These are phyloP conservation scores for Colletotrichum sp. DNA, from an alignment of 2,329 filamentous ascomycete species.

Conservation along the genomic window DNA sequence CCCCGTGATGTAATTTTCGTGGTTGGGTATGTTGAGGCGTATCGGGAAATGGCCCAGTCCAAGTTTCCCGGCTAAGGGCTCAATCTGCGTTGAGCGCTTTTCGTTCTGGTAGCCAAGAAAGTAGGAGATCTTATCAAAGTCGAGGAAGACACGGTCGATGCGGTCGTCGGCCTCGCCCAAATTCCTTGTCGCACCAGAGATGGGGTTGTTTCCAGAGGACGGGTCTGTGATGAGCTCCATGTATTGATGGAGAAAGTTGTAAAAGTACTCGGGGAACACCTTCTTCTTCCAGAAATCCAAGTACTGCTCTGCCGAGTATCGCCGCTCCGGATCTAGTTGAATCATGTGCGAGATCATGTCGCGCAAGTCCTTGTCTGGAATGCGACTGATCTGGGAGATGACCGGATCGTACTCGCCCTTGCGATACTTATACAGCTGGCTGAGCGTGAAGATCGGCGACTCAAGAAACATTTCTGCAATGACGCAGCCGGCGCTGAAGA, in stretches of 20 bases:
- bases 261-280: conserved; percentile 96
- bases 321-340: conserved; percentile 86
- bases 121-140: conserved; percentile 98
- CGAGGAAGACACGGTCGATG: conserved; percentile 89
- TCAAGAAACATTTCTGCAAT: conserved; percentile 97
- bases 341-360: conserved; percentile 97
- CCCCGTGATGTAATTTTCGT: conserved; percentile 72
- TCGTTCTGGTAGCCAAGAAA: conserved; percentile 73
- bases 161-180: conserved; percentile 89
- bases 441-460: conserved; percentile 95
- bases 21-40: conserved; percentile 84
- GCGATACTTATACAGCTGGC: conserved; percentile 93
- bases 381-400: conserved; percentile 80
- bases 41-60: conserved; percentile 76
- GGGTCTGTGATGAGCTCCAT: conserved; percentile 96
- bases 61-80: conserved; percentile 49
- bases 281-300: conserved; percentile 87
- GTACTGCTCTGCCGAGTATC: conserved; percentile 94
- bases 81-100: conserved; percentile 29
- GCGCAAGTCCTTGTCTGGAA: conserved; percentile 84
- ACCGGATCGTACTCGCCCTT: conserved; percentile 91
- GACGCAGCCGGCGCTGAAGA: conserved; percentile 96
- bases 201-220: conserved; percentile 75
- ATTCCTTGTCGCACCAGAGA: conserved; percentile 72
- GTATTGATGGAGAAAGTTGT: conserved; percentile 96